Evolutionary conservation across 1,284 basidiomycete genomes (phyloP).

Genomic region (Melampsora americana): DNA sequence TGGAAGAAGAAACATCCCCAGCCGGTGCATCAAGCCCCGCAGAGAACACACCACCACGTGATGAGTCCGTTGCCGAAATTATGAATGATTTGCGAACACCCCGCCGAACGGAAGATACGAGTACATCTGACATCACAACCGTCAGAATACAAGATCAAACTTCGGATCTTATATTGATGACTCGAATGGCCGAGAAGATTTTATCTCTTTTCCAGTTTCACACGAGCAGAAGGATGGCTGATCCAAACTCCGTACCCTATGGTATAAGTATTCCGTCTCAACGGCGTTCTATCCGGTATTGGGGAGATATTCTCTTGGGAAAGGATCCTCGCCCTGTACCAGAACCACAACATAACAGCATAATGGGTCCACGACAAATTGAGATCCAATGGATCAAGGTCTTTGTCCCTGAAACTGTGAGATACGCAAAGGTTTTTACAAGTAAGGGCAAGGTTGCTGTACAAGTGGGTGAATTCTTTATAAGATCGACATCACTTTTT

Average conservation of each 20-base stretch:
- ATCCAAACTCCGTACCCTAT: not conserved
- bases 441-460: slow-evolving; percentile 16
- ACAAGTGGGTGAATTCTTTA: not conserved
- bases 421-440: not conserved
- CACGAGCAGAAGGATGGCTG: not conserved
- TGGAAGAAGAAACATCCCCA: no score
- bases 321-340: not conserved
- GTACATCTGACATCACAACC: no score
- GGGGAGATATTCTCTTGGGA: slow-evolving; percentile 8
- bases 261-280: slow-evolving; percentile 30
- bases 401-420: not conserved
- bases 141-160: no score
- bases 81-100: no score
- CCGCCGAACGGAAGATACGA: no score
- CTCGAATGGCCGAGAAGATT: not conserved
- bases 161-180: not conserved
- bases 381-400: slow-evolving; percentile 25
- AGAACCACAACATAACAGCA: not conserved
- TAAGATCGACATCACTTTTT: no score
- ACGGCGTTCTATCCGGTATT: slow-evolving; percentile 4
- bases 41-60: no score
- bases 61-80: no score
- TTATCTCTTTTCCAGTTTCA: not conserved
- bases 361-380: not conserved
- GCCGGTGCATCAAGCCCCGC: no score